Base-by-base conservation (phyloP, 1,284 basidiomycete species). In the Stereum hirsutum region DNA sequence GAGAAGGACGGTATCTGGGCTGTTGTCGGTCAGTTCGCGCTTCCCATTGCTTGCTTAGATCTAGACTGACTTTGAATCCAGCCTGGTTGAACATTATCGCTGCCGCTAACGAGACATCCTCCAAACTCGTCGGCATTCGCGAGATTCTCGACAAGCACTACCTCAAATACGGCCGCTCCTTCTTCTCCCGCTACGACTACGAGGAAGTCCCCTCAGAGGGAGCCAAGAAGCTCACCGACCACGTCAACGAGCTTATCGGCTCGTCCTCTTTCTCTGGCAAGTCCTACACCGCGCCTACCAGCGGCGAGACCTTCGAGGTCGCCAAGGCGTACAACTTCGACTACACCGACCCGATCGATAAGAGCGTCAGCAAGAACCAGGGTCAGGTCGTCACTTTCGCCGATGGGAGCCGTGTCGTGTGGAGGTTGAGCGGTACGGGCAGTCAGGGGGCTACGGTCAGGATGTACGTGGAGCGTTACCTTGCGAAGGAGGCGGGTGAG, bases 1-100 rank as follows among this genome's bases (percentile, higher is more conserved):
- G 95, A 99, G 72, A 99, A 99, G 76, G 95, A 99, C 58, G 95
- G 95, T 54, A 71, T 99, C 34, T 99, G 95, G 95, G 95, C 96
- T 46, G 75, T 99, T 48, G 74, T 98, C 39, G 90, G 90, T 89
- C 64, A 62, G 25, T 42, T 17, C 37, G 12, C 24, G 38, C 41
- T 33, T 49, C 28, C 14, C 17, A 7, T 15, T 21, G 14, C 6
- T 35, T 17, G n/a, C 42, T 32, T 30, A 41, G 1, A 31, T 28
- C 28, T 25, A 48, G 32, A 21, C 43, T 49, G 28, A 49, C 37
- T 4, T 17, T 11, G 20, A n/a, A 36, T 10, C 11, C 27, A 91
- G 95, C 95, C 2, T 99, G 95, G 95, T 69, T 99, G 51, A 94
- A 95, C 59, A 98, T 99, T 64, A 73, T 99, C 55, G 96, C 96